Evolutionary conservation across 1,284 basidiomycete species (phyloP), one percentile per base, ranked within the genome.

Genomic region (Puccinia horiana): DNA sequence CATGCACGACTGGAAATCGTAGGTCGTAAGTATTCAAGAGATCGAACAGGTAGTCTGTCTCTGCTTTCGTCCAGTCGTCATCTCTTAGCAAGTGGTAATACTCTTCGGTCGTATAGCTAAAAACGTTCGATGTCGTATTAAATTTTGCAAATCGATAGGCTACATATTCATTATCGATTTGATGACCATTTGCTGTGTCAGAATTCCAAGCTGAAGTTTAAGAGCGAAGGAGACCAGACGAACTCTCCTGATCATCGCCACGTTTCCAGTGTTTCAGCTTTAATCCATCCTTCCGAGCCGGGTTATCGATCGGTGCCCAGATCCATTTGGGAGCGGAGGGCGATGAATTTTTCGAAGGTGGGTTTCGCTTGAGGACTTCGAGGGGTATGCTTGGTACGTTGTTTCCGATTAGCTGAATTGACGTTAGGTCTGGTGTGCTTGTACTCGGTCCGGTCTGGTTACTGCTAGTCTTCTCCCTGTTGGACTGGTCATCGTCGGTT

Each of bases 1-100:
- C 97, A 82, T 93, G 90, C 16, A 96, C 92, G 83, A 99, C 90
- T 85, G 94, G 92, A 90, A 96, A 99, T 72, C 97, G 91, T 26
- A 92, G 89, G 87, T 98, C 96, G 85, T 93, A 99, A 77, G 93
- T 91, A 70, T 91, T 89, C 26, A 93, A 92, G 20, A 98, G 88
- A 8, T 89, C 88, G 87, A 99, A 96, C 0, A 99, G 90, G 86
- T 98, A 95, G 86, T 95, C 93, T 0, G 97, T 98, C 88, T 99
- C 96, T 85, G 96, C 94, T 84, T 93, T 93, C 0, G 94, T 91
- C 97, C 97, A 99, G 82, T 93, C 92, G 23, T 89, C 89, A 86
- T 98, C 95, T 92, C 84, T 76, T 1, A 98, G 89, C 83, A 92
- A 90, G 49, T 90, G 90, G 14, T 91, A 91, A 86, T 99, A 99